Evolutionary conservation across 1,284 basidiomycete genomes (phyloP).

Genomic region (Moesziomyces sp.): DNA sequence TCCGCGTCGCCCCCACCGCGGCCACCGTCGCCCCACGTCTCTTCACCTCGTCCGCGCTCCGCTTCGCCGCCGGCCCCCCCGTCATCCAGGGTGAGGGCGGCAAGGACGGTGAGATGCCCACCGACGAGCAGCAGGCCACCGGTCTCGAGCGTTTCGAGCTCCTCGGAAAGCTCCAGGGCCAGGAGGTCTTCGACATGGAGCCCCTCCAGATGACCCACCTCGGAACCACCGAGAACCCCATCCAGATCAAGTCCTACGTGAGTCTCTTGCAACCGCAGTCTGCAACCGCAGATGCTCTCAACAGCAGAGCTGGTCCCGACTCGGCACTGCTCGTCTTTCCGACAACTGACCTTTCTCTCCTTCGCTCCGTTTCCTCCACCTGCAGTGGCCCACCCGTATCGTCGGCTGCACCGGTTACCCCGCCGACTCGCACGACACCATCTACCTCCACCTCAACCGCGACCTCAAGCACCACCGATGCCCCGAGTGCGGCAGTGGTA

Average conservation of each 20-base stretch:
- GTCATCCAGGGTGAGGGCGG: constrained; percentile 79
- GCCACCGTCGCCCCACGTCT: constrained; percentile 44
- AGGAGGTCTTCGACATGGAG: constrained; percentile 89
- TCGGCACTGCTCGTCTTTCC: too few species aligned
- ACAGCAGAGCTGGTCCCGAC: not conserved
- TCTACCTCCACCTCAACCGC: constrained; percentile 62
- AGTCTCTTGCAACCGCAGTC: constrained; percentile 67
- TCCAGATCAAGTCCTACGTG: constrained; percentile 87
- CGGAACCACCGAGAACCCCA: constrained; percentile 87
- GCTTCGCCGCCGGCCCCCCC: constrained; percentile 70
- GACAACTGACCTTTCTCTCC: not conserved
- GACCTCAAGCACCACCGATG: constrained; percentile 62
- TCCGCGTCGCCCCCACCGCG: constrained; percentile 45
- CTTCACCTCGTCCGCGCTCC: constrained; percentile 52
- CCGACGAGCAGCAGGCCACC: constrained; percentile 89
- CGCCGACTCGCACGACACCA: constrained; percentile 65
- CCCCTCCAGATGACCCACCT: constrained; percentile 86
- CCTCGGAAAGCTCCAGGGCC: constrained; percentile 85
- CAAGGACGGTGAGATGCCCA: constrained; percentile 81
- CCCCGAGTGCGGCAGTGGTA: constrained; percentile 66
- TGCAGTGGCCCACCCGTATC: constrained; percentile 59
- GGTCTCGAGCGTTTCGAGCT: constrained; percentile 96
- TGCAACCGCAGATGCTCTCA: not conserved
- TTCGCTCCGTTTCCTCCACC: not conserved
- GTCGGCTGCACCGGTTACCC: constrained; percentile 66